phyloP scores from a whole-genome alignment of 2,329 filamentous ascomycete species.

The Nemania sp. region DNA sequence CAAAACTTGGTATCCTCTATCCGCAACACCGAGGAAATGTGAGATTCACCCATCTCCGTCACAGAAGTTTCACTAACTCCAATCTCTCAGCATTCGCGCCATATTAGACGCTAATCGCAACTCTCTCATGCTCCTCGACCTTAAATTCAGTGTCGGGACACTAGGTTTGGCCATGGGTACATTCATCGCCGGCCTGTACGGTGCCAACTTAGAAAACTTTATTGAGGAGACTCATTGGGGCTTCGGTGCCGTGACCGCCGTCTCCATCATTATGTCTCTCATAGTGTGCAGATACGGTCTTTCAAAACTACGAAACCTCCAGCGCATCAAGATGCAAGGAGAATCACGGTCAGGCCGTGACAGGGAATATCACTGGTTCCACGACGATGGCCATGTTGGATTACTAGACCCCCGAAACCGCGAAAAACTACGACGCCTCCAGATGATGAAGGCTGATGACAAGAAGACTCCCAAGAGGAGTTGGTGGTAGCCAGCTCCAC shows the following conservation, averaged over 20 bases:
- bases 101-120: constrained; percentile 99
- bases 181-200: constrained; percentile 97
- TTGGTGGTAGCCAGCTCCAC: constrained; percentile 45
- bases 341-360: constrained; percentile 37
- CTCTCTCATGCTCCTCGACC: constrained; percentile 94
- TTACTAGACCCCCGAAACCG: constrained; percentile 66
- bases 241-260: constrained; percentile 79
- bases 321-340: constrained; percentile 53
- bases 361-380: constrained; percentile 57
- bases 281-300: constrained; percentile 87
- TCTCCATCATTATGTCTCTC: constrained; percentile 78
- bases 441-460: constrained; percentile 60
- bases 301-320: constrained; percentile 76
- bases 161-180: constrained; percentile 95
- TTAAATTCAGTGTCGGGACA: constrained; percentile 96
- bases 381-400: constrained; percentile 63
- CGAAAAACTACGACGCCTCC: constrained; percentile 65
- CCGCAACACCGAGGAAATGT: constrained; percentile 98
- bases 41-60: constrained; percentile 52
- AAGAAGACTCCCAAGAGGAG: constrained; percentile 50
- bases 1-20: constrained; percentile 94
- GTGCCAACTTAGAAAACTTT: constrained; percentile 99
- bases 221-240: constrained; percentile 93
- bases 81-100: constrained; percentile 80
- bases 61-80: constrained; percentile 43